Percentiles rank a stretch among this genome's conserved stretches.
Evolutionary conservation across 2,329 filamentous ascomycete species (phyloP).

Genomic region (Epichloe amarillans): DNA sequence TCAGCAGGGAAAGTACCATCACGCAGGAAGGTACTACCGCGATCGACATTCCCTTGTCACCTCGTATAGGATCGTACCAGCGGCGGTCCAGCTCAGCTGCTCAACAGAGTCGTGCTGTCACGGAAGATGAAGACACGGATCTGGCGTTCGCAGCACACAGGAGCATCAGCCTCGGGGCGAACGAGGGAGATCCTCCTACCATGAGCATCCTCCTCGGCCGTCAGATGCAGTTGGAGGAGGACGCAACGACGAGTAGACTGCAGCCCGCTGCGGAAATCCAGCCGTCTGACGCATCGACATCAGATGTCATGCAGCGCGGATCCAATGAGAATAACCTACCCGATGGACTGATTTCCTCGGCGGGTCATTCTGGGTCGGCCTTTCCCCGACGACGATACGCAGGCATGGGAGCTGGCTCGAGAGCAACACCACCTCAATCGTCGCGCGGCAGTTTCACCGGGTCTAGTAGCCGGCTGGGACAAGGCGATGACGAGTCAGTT

Average conservation of each 20-base stretch:
- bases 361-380: slow-evolving; percentile 28
- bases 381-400: slow-evolving; percentile 33
- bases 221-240: slow-evolving; percentile 22
- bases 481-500: slow-evolving; percentile 34
- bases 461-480: slow-evolving; percentile 23
- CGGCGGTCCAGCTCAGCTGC: slow-evolving; percentile 58
- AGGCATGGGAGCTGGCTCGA: slow-evolving; percentile 21
- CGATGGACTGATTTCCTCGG: slow-evolving; percentile 27
- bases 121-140: slow-evolving; percentile 48
- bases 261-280: slow-evolving; percentile 30
- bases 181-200: slow-evolving; percentile 50
- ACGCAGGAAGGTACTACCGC: slow-evolving; percentile 45
- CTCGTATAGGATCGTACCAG: slow-evolving; percentile 41
- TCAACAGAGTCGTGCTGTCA: slow-evolving; percentile 42
- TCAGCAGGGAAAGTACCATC: slow-evolving; percentile 24
- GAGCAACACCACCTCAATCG: slow-evolving; percentile 31
- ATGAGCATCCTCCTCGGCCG: slow-evolving; percentile 47
- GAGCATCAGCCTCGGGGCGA: slow-evolving; percentile 54
- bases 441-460: slow-evolving; percentile 33
- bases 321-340: slow-evolving; percentile 34
- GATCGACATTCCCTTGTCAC: slow-evolving; percentile 63
- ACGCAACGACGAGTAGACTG: slow-evolving; percentile 14
- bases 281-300: slow-evolving; percentile 20
- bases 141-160: slow-evolving; percentile 47
- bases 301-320: slow-evolving; percentile 25